Base-by-base conservation (phyloP, 139 green algal genomes). In the Gonium pectorale region DNA sequence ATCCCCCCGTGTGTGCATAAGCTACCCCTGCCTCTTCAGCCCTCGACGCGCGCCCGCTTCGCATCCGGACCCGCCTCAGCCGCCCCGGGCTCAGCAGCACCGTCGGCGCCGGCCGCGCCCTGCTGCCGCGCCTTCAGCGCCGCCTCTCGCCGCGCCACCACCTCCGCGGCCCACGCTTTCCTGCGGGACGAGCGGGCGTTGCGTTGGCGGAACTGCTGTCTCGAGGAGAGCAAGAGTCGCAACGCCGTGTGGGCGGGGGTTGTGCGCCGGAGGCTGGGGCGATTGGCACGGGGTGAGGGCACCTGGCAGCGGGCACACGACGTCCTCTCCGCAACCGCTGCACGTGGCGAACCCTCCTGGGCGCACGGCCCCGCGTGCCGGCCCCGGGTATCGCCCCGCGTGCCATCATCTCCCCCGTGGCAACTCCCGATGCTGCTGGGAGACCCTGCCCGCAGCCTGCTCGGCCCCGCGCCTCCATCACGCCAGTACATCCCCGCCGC, bases 141-240 rank as follows among this genome's bases (percentile, higher is more conserved):
- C 54, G 11, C 62, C 11, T 13, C 41, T 24, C 73, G 54, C 38
- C 73, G 26, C 43, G 40, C 59, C 7, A 68, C 73, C 21, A 83
- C 43, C 77, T 83, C 77, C 41, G 49, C 77, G 5, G 77, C 77
- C 77, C 77, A 83, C n/a, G 77, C 77, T 35, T 73, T 83, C 41
- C 77, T 83, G 77, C 44, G 40, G 22, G 67, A 37, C 13, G 15
- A 24, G 46, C 13, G 46, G 46, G 46, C 11, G 46, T 15, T 11
- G 46, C 15, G 15, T 15, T 11, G 15, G 46, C 46, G 46, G 15
- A 54, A 54, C 46, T 11, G 46, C 46, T 54, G 46, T 54, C 46
- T 24, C 46, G 46, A 54, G 46, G 13, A 54, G 13, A 15, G 46
- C 11, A 15, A 54, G 46, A 54, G 46, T 11, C 15, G 46, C 46